Evolutionary conservation across 2,329 filamentous ascomycete species (phyloP), one percentile per base, ranked within the genome.

Genomic region (Aspergillus japonicus): DNA sequence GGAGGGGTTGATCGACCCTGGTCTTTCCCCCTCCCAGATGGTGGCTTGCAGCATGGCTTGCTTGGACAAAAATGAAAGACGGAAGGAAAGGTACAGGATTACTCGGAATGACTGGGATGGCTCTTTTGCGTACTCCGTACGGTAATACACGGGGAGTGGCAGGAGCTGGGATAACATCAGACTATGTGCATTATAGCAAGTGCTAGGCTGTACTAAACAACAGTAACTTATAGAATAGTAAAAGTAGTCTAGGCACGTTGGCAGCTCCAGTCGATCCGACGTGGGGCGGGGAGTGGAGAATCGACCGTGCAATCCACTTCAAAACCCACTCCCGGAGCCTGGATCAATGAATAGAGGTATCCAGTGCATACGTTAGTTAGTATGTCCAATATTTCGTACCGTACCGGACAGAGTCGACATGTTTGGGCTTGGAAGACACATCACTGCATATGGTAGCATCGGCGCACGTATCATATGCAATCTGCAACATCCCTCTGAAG

Each of bases 1-100:
- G 52, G 50, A 62, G 50, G 48, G 54, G 58, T 19, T 52, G 64
- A 65, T 64, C 60, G 56, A 52, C 60, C 63, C 60, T n/a, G 50
- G 50, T 52, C 50, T 52, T 52, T 10, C 7, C 48, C 48, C 11
- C n/a, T 23, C 29, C 14, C 16, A 52, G 29, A 35, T 52, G 10
- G 31, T 26, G 48, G 29, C 48, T 50, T 50, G 23, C 48, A 50
- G 48, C 50, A 14, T 29, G 24, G 31, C 35, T 23, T n/a, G 16
- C 39, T 19, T 52, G 49, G 49, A 16, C 23, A 24, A 21, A 16
- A 12, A 26, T 39, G 29, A 42, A 52, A 21, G 31, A 31, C 31
- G 24, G 39, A 54, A 47, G 24, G 39, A 54, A 47, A 47, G 52
- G 23, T 29, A 55, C 29, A 26, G 26, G 42, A 48, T 54, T 23